These are phyloP conservation scores for Dendrostoma leiphaemia DNA, from an alignment of 2,329 filamentous ascomycete species.

Conservation along the genomic window DNA sequence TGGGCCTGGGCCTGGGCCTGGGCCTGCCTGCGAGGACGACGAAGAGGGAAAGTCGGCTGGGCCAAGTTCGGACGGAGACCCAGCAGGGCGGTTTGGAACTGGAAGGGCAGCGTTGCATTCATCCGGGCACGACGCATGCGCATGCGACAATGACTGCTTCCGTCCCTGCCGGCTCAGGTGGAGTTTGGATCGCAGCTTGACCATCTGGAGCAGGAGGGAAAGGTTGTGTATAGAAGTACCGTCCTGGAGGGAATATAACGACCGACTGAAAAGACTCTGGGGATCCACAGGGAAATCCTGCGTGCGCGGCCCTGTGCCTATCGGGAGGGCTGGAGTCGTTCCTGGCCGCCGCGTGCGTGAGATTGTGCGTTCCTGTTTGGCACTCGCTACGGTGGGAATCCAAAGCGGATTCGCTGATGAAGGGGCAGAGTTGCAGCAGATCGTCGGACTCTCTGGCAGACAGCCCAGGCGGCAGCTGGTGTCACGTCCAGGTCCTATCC, in stretches of 20 bases:
- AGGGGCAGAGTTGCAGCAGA: background rate
- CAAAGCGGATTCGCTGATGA: background rate
- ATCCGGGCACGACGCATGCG: slow-evolving; percentile 9
- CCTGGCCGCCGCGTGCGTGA: background rate
- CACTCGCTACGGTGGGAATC: background rate
- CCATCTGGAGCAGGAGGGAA: slow-evolving; percentile 9
- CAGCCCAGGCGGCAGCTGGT: background rate
- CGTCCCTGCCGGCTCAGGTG: slow-evolving; percentile 18
- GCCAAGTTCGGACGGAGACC: background rate
- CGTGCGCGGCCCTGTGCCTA: background rate
- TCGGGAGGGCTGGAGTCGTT: background rate
- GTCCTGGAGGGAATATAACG: background rate
- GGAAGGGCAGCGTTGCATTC: slow-evolving; percentile 14
- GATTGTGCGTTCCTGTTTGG: background rate
- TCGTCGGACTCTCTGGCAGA: background rate
- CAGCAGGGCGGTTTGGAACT: slow-evolving; percentile 6
- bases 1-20: too few species aligned
- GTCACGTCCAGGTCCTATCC: background rate
- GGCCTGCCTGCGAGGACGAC: too few species aligned
- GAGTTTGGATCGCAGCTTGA: slow-evolving; percentile 19
- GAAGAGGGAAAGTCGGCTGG: slow-evolving; percentile 1
- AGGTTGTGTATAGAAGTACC: background rate
- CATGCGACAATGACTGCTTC: slow-evolving; percentile 11
- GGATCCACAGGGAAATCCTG: background rate
- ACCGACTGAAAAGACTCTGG: background rate